These are phyloP conservation scores for Lentinula detonsa DNA, from an alignment of 768 basidiomycete genomes.

Conservation along the genomic window DNA sequence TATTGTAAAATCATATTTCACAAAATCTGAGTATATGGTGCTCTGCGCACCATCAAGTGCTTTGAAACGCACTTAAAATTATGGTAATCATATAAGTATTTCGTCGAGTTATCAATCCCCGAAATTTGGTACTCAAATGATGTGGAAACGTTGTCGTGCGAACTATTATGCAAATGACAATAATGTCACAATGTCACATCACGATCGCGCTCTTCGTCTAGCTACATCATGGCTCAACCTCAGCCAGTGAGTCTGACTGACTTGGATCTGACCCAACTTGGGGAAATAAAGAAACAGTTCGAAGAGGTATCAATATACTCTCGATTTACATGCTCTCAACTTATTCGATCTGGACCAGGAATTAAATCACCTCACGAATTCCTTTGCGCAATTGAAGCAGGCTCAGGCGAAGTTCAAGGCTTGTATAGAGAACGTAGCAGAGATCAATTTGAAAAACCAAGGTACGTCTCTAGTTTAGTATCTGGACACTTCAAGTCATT, in stretches of 20 bases:
- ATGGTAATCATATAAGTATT: no score
- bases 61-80: no score
- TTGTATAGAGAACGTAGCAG: constrained; percentile 75
- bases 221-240: constrained; percentile 30
- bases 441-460: constrained; percentile 68
- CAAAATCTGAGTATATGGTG: no score
- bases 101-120: no score
- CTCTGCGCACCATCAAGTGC: no score
- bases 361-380: constrained; percentile 84
- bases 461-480: constrained; percentile 25
- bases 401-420: constrained; percentile 90
- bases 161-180: no score
- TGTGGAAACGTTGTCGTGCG: no score
- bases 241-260: constrained; percentile 79
- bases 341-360: constrained; percentile 46
- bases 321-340: neutral
- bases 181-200: no score
- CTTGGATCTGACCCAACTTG: constrained; percentile 79
- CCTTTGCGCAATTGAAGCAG: constrained; percentile 87
- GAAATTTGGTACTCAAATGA: no score
- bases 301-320: constrained; percentile 64
- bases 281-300: constrained; percentile 85
- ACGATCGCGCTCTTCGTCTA: neutral
- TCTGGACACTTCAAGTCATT: neutral
- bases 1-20: no score